Evolutionary conservation across 2,329 filamentous ascomycete genomes (phyloP).

Genomic region (Mycosphaerella sp.): DNA sequence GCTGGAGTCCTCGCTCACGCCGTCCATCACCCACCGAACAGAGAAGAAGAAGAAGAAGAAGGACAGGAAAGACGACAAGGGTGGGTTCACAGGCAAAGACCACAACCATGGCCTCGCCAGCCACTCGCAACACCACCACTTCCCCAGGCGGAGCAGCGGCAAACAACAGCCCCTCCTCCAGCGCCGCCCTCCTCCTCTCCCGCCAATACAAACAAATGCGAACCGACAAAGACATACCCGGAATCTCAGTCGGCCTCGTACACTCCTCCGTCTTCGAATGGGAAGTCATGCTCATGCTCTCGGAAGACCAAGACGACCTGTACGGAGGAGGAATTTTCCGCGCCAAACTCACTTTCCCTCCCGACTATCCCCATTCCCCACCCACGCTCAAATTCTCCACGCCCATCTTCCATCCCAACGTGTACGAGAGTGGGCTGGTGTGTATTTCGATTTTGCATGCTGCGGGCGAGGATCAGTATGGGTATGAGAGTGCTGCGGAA

Average conservation of each 20-base stretch:
- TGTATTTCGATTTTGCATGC: slow-evolving; percentile 98
- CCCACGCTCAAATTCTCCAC: slow-evolving; percentile 82
- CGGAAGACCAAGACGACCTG: slow-evolving; percentile 68
- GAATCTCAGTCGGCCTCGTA: slow-evolving; percentile 86
- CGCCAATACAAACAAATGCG: slow-evolving; percentile 95
- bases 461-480: slow-evolving; percentile 87
- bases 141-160: slow-evolving; percentile 3
- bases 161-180: slow-evolving; percentile 34
- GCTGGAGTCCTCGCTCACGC: no score
- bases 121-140: not conserved
- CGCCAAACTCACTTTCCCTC: slow-evolving; percentile 74
- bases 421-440: slow-evolving; percentile 79
- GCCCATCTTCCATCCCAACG: slow-evolving; percentile 89
- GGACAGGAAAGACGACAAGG: no score
- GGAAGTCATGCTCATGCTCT: slow-evolving; percentile 99
- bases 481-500: slow-evolving; percentile 85
- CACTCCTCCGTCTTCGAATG: slow-evolving; percentile 89
- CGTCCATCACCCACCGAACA: no score
- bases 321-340: slow-evolving; percentile 94
- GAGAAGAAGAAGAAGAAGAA: no score
- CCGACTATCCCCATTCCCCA: slow-evolving; percentile 78
- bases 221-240: slow-evolving; percentile 80
- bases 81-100: not conserved
- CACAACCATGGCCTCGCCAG: not conserved
- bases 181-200: slow-evolving; percentile 66